Base-by-base conservation (phyloP, 2,329 filamentous ascomycete genomes). In the Chaetomium olivaceum region DNA sequence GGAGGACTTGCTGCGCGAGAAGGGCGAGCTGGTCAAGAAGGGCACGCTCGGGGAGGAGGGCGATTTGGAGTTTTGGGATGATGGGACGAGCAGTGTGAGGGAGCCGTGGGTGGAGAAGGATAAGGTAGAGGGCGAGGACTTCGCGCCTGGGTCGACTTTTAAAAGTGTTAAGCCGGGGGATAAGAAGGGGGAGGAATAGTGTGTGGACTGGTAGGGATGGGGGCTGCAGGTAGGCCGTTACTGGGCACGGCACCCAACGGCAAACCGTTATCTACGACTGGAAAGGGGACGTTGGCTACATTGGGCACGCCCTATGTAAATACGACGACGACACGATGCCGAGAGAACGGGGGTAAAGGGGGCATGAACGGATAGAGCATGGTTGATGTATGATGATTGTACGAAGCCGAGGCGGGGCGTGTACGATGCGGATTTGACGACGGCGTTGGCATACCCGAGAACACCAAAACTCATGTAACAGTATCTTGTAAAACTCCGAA, bases 1-100 rank as follows among this genome's bases (percentile, higher is more conserved):
- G 33, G 91, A 96, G 77, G 89, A 94, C 68, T 78, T 98, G 58
- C 85, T 95, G 80, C 81, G 83, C 65, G 88, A 92, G 70, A 90
- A 90, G 74, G 94, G 93, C 5, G 85, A 88, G 69, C 78, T 91
- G 1, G 84, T 94, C 66, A 91, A 89, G 81, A 86, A 86, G 67
- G 90, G 91, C 21, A 86, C 85, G 31, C 75, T 93, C 36, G 87
- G 90, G 60, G 86, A 88, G 70, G 89, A 93, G 70, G 92, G 92
- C n/a, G 91, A 97, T 75, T 80, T 97, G 57, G 94, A 98, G 77
- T 95, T 97, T 71, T 97, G 93, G 90, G 89, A 91, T 33, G 91
- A 96, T 70, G 87, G 88, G 19, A 79, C 80, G 2, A 76, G 78
- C n/a, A 80, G 75, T 39, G 61, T 61, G 58, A 67, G 75, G 59